Evolutionary conservation across 257 asterid genomes (phyloP), one percentile per base, ranked within the genome.

Genomic region (Plantago ovata): DNA sequence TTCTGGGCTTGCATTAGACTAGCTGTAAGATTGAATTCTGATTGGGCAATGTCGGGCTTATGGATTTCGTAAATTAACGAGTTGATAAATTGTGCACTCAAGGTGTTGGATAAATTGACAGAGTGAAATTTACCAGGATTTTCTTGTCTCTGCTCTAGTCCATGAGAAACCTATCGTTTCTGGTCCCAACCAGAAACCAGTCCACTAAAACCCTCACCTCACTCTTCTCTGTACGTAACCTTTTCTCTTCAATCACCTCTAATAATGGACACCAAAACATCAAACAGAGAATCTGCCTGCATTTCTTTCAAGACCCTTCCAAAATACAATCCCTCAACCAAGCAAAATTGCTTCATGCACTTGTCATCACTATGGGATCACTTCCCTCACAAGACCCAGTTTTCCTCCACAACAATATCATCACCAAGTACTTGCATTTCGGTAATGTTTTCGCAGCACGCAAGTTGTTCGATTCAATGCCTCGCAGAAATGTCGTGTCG

Each of bases 401-500:
- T 21, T 79, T 77, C 71, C 69, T 84, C 49, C 69, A 64, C 78
- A 92, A 85, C 69, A 77, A 43, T 49, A 66, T 85, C 66, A 58
- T 84, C 3, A 5, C 67, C 0, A 71, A 40, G 64, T 92, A 88
- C 3, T 68, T 59, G 0, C 49, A 59, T 0, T 61, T 76, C 20
- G 84, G 85, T 2, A 76, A 82, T 6, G 42, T 73, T 6, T 10
- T 1, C 21, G 32, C 51, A 33, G 94, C 95, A 13, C 77, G 76
- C 21, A 58, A 71, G 21, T 0, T 92, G 83, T 92, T 92, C 69
- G 96, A 80, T 28, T 56, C 56, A 70, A 92, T 92, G 95, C 72
- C 83, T 3, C 64, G 61, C 0, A 73, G 85, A 74, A 85, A 82
- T 58, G 80, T 44, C 10, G 87, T 78, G 20, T 84, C 95, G 3